Conservation (phyloP, 495 filamentous ascomycete species). For the Physcia stellaris region DNA sequence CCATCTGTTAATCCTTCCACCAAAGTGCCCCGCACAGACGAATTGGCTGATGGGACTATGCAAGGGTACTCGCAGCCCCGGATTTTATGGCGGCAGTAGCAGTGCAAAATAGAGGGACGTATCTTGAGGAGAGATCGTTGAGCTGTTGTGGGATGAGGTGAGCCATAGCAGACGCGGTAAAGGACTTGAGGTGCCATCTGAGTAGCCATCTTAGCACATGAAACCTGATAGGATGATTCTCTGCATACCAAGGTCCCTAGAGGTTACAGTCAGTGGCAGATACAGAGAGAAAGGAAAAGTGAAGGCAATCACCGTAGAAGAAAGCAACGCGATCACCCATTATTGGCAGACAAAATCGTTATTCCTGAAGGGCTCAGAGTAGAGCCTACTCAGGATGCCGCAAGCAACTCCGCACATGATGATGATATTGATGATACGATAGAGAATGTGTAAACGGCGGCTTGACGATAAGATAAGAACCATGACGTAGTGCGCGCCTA, state of each 20-base stretch:
- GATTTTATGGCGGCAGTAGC: constrained; percentile 57
- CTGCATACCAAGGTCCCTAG: constrained; percentile 20
- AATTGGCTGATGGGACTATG: constrained; percentile 36
- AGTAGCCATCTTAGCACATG: constrained; percentile 16
- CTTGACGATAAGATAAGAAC: no score
- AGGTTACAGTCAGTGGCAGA: background rate
- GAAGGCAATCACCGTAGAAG: constrained; percentile 36
- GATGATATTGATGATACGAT: no score
- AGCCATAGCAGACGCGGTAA: constrained; percentile 66
- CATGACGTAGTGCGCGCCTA: no score
- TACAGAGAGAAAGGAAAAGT: background rate
- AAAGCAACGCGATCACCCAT: constrained; percentile 38
- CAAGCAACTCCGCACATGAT: no score
- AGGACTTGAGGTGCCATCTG: constrained; percentile 75
- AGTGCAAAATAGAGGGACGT: constrained; percentile 61
- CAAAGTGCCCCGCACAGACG: constrained; percentile 57
- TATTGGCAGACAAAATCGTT: background rate
- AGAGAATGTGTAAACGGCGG: no score
- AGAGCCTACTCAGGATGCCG: no score
- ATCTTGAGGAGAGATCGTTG: constrained; percentile 44
- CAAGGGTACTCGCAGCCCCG: constrained; percentile 66
- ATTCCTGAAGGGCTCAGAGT: no score
- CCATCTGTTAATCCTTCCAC: constrained; percentile 66
- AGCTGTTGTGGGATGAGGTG: constrained; percentile 30
- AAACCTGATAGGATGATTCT: constrained; percentile 18